Evolutionary conservation across 176 grass and related monocot species (phyloP).

Genomic region (Otatea glauca): DNA sequence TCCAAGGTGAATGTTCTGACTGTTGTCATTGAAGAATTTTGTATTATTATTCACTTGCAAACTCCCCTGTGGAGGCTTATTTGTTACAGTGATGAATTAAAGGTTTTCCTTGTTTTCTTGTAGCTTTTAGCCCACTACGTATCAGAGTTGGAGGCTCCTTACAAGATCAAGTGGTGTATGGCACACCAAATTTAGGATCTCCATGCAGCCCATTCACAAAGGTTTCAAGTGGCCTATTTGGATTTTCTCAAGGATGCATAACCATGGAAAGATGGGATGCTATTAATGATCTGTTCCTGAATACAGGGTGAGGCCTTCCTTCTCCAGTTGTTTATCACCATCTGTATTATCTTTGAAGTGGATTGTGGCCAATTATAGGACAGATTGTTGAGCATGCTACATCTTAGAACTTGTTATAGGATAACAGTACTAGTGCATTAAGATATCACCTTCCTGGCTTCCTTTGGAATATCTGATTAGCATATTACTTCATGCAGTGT

Average conservation of each 20-base stretch:
- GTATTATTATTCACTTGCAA: conserved; percentile 17
- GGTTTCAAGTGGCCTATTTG: conserved; percentile 71
- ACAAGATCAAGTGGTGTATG: conserved; percentile 95
- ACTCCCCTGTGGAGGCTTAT: neutral
- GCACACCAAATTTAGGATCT: conserved; percentile 60
- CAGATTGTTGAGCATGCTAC: neutral
- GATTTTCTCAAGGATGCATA: conserved; percentile 96
- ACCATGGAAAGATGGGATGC: conserved; percentile 91
- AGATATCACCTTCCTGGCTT: neutral
- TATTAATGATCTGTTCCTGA: conserved; percentile 78
- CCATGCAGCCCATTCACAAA: conserved; percentile 73
- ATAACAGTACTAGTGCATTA: neutral
- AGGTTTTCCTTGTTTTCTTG: conserved; percentile 4
- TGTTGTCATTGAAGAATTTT: neutral
- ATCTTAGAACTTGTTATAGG: neutral
- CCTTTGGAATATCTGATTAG: conserved; percentile 12
- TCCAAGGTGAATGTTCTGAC: conserved; percentile 60
- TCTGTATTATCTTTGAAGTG: neutral
- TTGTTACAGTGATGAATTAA: conserved; percentile 19
- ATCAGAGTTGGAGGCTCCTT: conserved; percentile 96
- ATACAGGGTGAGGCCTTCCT: conserved; percentile 63
- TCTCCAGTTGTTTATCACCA: conserved; percentile 3
- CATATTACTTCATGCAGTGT: neutral
- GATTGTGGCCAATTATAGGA: conserved; percentile 19
- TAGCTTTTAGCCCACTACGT: conserved; percentile 80